Base-by-base conservation (phyloP, 441 rosid species). In the Raphanus hybrid region DNA sequence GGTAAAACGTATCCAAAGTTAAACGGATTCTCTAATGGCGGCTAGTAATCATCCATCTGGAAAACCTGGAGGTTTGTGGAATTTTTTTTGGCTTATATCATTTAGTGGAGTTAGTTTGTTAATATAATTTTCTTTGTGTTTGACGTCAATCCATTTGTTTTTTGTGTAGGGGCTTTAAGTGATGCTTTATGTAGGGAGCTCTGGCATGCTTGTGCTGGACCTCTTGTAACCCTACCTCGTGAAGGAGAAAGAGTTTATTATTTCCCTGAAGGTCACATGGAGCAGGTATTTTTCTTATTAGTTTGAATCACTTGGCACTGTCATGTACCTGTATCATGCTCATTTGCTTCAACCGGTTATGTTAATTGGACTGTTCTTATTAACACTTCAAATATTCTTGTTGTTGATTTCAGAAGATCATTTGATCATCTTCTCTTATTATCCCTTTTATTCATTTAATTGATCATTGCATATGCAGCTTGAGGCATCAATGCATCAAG, bases 181-280 rank as follows among this genome's bases (percentile, higher is more conserved):
- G 94, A 91, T 86, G 96, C 97, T 77, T 59, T 96, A 70, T 86
- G 82, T 78, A 87, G 84, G 78, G 99, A 94, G 83, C 76, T 96
- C 60, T 96, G 99, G 99, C 97, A 90, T 85, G 98, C 99, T 14
- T 94, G 99, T 84, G 99, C 98, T 45, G 99, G 99, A 65, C 97
- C 99, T 75, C 98, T 96, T 73, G 98, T 92, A 75, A 83, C 86
- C 64, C 87, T 96, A 81, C 99, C 99, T 78, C 87, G 84, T 68
- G 98, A 91, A 86, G 97, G 91, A 78, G 99, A 96, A 81, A 89
- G 91, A 59, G 98, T 96, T 78, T 96, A 92, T 85, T 96, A 96
- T 85, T 96, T 96, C 83, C 98, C 98, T 14, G 98, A 96, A 84
- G 99, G 98, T 74, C 99, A 96, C 78, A 94, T 96, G 98, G 98